phyloP scores from a whole-genome alignment of 371 early-diverging fungal species.

The Zopfochytrium polystomum region DNA sequence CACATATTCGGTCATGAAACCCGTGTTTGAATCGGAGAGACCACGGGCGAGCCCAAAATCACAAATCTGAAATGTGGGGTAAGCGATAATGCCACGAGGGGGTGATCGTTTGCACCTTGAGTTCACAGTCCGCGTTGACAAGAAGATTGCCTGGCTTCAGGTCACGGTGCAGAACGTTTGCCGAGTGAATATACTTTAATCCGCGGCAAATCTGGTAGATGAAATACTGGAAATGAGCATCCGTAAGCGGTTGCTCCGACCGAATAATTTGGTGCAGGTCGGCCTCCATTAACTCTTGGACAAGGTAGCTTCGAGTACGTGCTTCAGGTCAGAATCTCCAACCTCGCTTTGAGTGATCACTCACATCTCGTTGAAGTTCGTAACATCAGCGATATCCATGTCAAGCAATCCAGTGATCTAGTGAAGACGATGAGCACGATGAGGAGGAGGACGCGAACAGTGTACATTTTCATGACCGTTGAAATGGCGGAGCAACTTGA shows the following conservation, averaged over 20 bases:
- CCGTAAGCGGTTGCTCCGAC: slow-evolving; percentile 92
- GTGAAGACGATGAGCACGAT: neutral
- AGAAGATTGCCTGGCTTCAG: slow-evolving; percentile 95
- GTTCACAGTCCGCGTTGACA: slow-evolving; percentile 92
- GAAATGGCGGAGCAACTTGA: slow-evolving; percentile 56
- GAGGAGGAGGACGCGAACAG: neutral
- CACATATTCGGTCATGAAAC: slow-evolving; percentile 78
- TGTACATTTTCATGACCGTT: slow-evolving; percentile 56
- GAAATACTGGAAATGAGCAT: slow-evolving; percentile 95
- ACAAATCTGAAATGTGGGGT: slow-evolving; percentile 46
- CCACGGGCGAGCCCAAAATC: slow-evolving; percentile 54
- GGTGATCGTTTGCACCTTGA: slow-evolving; percentile 75
- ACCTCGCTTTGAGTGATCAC: neutral
- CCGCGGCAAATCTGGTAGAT: slow-evolving; percentile 80
- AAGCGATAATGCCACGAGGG: neutral
- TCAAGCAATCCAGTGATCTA: slow-evolving; percentile 55
- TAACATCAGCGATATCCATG: slow-evolving; percentile 48
- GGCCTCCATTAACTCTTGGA: slow-evolving; percentile 92
- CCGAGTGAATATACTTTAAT: slow-evolving; percentile 80
- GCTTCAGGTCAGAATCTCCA: no score
- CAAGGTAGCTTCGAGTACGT: slow-evolving; percentile 33
- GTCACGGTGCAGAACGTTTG: slow-evolving; percentile 93
- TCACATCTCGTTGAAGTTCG: slow-evolving; percentile 51
- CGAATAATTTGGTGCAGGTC: slow-evolving; percentile 97
- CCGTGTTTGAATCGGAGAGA: slow-evolving; percentile 48